These are phyloP conservation scores for Stephanodiscus triporus DNA, from an alignment of 108 stramenopile genomes.

Conservation along the genomic window DNA sequence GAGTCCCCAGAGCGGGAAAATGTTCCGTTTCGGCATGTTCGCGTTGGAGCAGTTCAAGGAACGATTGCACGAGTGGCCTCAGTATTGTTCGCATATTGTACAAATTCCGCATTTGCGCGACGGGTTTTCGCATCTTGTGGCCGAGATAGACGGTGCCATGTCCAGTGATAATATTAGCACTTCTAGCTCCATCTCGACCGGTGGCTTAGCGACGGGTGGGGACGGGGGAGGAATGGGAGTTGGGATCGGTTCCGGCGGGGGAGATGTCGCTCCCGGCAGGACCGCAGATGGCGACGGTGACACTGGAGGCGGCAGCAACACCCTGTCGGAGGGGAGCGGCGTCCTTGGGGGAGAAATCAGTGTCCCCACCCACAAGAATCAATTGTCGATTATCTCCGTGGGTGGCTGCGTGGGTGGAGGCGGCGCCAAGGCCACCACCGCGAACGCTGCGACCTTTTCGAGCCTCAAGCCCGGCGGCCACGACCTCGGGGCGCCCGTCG, in stretches of 20 bases:
- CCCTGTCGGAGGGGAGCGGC: constrained; percentile 4
- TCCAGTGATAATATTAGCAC: constrained; percentile 58
- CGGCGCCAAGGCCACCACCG: constrained; percentile 22
- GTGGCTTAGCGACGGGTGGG: not conserved
- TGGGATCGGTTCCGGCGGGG: not conserved
- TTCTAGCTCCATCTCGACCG: constrained; percentile 35
- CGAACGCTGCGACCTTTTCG: constrained; percentile 6
- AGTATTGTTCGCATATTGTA: constrained; percentile 98
- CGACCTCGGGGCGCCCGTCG: constrained; percentile 26
- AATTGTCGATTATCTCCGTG: constrained; percentile 7
- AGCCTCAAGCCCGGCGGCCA: not conserved
- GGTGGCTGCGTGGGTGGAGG: constrained; percentile 22
- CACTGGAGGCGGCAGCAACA: constrained; percentile 4
- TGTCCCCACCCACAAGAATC: constrained; percentile 25
- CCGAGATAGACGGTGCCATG: constrained; percentile 89
- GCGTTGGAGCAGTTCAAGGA: constrained; percentile 97
- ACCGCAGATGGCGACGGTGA: constrained; percentile 32
- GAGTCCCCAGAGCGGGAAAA: constrained; percentile 87
- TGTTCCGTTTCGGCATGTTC: constrained; percentile 99
- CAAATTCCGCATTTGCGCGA: constrained; percentile 95
- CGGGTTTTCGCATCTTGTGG: constrained; percentile 83
- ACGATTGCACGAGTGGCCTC: constrained; percentile 97
- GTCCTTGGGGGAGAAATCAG: constrained; percentile 49
- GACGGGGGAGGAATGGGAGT: not conserved
- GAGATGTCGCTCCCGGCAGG: constrained; percentile 14